phyloP scores from a whole-genome alignment of 73 alveolate genomes.

The Paramecium sexaurelia region DNA sequence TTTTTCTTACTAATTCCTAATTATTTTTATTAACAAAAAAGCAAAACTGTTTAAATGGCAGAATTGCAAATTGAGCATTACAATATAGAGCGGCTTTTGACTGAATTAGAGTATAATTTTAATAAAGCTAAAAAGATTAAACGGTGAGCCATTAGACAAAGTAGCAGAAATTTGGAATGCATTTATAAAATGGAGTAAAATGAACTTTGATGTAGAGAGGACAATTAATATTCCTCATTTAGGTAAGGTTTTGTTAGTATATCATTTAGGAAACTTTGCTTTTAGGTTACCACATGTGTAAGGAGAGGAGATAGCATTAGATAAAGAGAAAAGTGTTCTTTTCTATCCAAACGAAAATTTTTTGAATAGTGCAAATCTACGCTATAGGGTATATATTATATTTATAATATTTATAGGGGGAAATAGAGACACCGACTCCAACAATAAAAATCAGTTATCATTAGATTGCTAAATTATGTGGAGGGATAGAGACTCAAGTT shows the following conservation, averaged over 20 bases:
- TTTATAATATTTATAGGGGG: slow-evolving; percentile 14
- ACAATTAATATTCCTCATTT: slow-evolving; percentile 62
- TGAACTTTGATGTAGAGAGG: slow-evolving; percentile 61
- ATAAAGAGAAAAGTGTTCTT: slow-evolving; percentile 48
- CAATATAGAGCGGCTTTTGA: slow-evolving; percentile 25
- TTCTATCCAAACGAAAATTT: slow-evolving; percentile 36
- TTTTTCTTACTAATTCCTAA: background rate
- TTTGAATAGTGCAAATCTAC: slow-evolving; percentile 25
- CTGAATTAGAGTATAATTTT: slow-evolving; percentile 2
- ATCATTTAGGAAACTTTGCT: background rate
- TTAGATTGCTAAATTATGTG: slow-evolving; percentile 44
- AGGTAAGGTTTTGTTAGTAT: background rate
- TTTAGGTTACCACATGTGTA: background rate
- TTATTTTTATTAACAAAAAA: background rate
- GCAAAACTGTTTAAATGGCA: slow-evolving; percentile 19
- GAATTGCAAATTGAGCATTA: slow-evolving; percentile 50
- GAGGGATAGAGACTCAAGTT: slow-evolving; percentile 30
- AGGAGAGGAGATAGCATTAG: background rate
- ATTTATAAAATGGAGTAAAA: slow-evolving; percentile 60
- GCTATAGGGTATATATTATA: slow-evolving; percentile 40
- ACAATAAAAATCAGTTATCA: slow-evolving; percentile 51
- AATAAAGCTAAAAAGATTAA: background rate
- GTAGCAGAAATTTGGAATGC: slow-evolving; percentile 46
- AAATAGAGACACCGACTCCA: slow-evolving; percentile 58
- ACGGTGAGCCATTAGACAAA: slow-evolving; percentile 5